Evolutionary conservation across 2,329 filamentous ascomycete genomes (phyloP), one percentile per base, ranked within the genome.

Genomic region (Aureobasidium zeae): DNA sequence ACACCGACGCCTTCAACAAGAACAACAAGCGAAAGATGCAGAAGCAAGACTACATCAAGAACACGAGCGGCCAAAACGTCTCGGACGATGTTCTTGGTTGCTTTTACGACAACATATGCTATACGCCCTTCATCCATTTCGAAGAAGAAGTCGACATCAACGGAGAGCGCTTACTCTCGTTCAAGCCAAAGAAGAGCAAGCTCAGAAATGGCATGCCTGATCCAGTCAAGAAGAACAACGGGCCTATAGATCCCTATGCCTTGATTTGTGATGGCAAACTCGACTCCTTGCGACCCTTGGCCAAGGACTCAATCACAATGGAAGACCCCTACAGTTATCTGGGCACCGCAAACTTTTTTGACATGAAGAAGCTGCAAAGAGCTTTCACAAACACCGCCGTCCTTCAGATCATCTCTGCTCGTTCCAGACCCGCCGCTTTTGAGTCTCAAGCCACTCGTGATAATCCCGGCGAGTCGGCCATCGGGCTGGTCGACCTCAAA

Each of bases 21-120:
- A 98, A 96, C 69, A 96, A 96, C 68, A 96, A 96, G 67, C 77
- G 91, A 62, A 98, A 98, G 65, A 98, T 98, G 91, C 87, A 94
- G 58, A 93, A 94, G 59, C 68, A 75, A 1, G 91, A 96, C 57
- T 98, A 98, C 63, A 73, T 96, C 53, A 95, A 93, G 63, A 96
- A 96, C 60, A 93, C 88, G 0, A 80, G 79, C 16, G 87, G 85
- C 3, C 88, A 96, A 59, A 85, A 85, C 11, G 84, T 96, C n/a
- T 85, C 84, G 41, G 85, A 93, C 52, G 89, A 96, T 52, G 84
- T 96, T 30, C 70, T 96, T 11, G 87, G 87, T 56, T 95, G 89
- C 59, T 93, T 98, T 59, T 98, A 96, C 65, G 91, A 98, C 67
- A 98, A 98, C 59, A 94, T 98, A 36, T 85, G 83, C 46, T 98